Evolutionary conservation across 106 monocot species (phyloP).

Genomic region (Allium sativum): DNA sequence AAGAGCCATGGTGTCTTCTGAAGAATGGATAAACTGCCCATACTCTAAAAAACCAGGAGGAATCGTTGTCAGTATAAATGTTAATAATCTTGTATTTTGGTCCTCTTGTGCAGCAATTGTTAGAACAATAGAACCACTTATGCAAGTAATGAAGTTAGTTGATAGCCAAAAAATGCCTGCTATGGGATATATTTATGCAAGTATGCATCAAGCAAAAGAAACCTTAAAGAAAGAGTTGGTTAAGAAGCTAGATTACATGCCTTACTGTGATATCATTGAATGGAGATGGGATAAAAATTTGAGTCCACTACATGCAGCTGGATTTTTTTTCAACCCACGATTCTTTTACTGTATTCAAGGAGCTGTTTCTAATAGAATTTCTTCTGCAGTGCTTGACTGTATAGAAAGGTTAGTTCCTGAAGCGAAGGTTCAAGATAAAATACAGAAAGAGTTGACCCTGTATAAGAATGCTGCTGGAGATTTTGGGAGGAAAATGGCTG

Average conservation of each 20-base stretch:
- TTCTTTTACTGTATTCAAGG: conserved; percentile 67
- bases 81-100: conserved; percentile 56
- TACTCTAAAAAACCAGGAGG: conserved; percentile 57
- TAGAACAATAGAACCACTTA: conserved; percentile 57
- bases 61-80: conserved; percentile 23
- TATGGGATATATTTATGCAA: conserved; percentile 66
- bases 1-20: conserved; percentile 45
- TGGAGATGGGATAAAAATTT: conserved; percentile 62
- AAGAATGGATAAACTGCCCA: conserved; percentile 55
- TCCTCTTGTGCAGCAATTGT: conserved; percentile 42
- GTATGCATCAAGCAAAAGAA: conserved; percentile 53
- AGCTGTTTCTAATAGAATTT: conserved; percentile 66
- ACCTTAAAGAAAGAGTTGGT: conserved; percentile 49
- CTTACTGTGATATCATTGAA: conserved; percentile 86
- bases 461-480: conserved; percentile 71
- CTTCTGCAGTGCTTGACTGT: conserved; percentile 83
- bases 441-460: conserved; percentile 64
- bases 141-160: conserved; percentile 46
- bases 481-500: conserved; percentile 87
- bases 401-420: conserved; percentile 90
- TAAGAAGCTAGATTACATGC: conserved; percentile 55
- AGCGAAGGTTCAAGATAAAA: conserved; percentile 76
- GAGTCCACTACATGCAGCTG: conserved; percentile 76
- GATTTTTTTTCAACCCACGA: conserved; percentile 81
- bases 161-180: conserved; percentile 54